Base-by-base conservation (phyloP, 2,329 filamentous ascomycete species). In the Periconia macrospinosa region DNA sequence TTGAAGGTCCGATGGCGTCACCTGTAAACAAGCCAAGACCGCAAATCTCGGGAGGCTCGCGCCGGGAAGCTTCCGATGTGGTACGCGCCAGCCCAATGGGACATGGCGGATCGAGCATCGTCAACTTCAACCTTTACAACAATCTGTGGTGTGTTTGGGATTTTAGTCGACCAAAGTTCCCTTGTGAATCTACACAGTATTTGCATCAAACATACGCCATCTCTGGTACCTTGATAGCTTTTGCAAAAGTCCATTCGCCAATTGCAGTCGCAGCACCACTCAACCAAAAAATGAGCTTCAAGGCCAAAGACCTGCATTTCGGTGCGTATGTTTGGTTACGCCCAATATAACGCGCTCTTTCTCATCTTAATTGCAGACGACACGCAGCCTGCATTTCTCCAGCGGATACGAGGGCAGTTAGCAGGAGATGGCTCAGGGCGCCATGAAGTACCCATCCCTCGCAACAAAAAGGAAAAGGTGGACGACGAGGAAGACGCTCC, bases 401-500 rank as follows among this genome's bases (percentile, higher is more conserved):
- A 69, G 72, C 74, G 73, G 65, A 72, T 79, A 68, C 78, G 72
- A 74, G 81, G 37, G 76, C 84, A 62, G 79, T 75, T 82, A 78
- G 74, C 81, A 80, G 74, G 73, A 27, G 84, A 73, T 47, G 72
- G 78, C 41, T 71, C 73, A 47, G 75, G 74, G 54, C 74, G 76
- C 45, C 78, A 78, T 66, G 79, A 78, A 56, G 70, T 71, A 5
- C 73, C 71, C 10, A 63, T 78, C 19, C 73, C 77, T 11, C 73
- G 78, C 47, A 78, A 78, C 45, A 78, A 74, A 62, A 63, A 69
- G 20, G 52, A 83, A 65, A 64, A 71, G 58, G 54, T 87, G 61
- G 86, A 91, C 55, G 88, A 91, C 55, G 88, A 88, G 13, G 90
- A 93, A 61, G 90, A 93, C 70, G 87, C 81, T 47, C 90, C 90